Conservation (phyloP, 176 grass and related monocot genomes). For the Cenchrus fungigraminus region DNA sequence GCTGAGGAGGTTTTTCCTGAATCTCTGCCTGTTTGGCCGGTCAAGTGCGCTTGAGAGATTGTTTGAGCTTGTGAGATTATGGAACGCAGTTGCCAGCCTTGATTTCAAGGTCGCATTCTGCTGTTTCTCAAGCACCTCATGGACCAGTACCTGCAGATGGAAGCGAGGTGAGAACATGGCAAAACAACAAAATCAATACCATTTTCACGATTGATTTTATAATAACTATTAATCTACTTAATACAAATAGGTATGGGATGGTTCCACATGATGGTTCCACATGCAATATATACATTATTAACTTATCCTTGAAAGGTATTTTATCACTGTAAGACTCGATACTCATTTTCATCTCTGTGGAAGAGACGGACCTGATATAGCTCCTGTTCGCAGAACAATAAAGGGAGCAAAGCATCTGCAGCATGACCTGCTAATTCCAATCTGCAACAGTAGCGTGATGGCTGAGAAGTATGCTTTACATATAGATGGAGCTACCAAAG, state of each 20-base stretch:
- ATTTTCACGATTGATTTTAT: not conserved
- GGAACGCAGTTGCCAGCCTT: conserved; percentile 78
- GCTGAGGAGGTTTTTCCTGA: conserved; percentile 83
- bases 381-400: conserved; percentile 88
- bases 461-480: conserved; percentile 30
- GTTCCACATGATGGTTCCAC: not conserved
- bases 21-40: conserved; percentile 76
- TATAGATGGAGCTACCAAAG: conserved; percentile 6
- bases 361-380: conserved; percentile 70
- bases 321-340: not conserved
- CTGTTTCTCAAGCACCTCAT: conserved; percentile 77
- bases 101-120: conserved; percentile 68
- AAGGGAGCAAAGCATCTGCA: conserved; percentile 90
- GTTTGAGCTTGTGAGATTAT: conserved; percentile 78
- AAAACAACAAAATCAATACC: not conserved
- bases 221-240: not conserved
- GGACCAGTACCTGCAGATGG: conserved; percentile 71
- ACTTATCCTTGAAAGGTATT: not conserved
- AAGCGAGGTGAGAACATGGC: conserved; percentile 19
- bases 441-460: conserved; percentile 46
- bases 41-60: conserved; percentile 77
- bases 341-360: not conserved
- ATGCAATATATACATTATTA: too few relatives aligned
- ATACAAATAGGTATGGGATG: not conserved
- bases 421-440: conserved; percentile 86